These are phyloP conservation scores for Aspergillus eucalypticola DNA, from an alignment of 2,329 filamentous ascomycete species.

Conservation along the genomic window DNA sequence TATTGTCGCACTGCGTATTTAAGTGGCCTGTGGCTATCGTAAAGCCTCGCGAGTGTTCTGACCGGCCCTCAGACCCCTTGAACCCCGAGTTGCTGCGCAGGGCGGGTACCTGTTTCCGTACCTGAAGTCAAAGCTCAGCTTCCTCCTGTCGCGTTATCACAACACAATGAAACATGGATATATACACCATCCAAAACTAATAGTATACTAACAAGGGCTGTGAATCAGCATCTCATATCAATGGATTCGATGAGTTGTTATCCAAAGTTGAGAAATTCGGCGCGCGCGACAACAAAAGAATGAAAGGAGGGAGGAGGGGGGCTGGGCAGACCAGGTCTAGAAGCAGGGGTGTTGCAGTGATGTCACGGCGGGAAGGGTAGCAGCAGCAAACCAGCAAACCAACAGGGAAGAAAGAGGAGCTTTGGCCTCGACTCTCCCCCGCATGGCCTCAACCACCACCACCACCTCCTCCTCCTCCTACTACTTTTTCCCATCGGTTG, in stretches of 20 bases:
- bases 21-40: no score
- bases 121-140: background rate
- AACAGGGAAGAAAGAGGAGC: conserved; percentile 3
- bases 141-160: background rate
- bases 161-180: no score
- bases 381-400: background rate
- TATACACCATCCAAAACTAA: no score
- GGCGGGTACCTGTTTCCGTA: background rate
- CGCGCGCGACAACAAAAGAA: background rate
- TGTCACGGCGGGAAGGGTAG: conserved; percentile 12
- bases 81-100: background rate
- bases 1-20: no score
- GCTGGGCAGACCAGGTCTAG: background rate
- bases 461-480: background rate
- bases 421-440: conserved; percentile 15
- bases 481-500: conserved; percentile 5
- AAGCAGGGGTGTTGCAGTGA: conserved; percentile 4
- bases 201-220: no score
- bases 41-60: no score
- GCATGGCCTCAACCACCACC: conserved; percentile 7
- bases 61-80: no score
- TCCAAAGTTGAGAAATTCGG: no score
- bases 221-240: background rate
- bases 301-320: background rate
- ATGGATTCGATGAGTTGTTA: background rate